Conservation (phyloP, 495 filamentous ascomycete species). For the Aspergillus diversus region DNA sequence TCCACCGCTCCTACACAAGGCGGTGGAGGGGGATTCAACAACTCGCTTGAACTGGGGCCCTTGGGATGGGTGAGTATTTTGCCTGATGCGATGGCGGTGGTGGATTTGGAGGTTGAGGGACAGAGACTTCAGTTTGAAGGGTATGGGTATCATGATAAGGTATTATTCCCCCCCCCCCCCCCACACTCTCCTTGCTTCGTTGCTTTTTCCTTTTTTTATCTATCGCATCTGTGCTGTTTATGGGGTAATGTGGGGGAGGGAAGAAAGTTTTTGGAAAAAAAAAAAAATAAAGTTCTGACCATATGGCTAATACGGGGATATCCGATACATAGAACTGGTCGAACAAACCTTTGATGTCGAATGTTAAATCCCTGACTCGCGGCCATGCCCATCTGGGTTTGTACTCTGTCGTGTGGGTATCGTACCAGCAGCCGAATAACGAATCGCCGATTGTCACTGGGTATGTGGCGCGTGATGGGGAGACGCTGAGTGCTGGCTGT, state of each 20-base stretch:
- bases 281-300: too few relatives aligned
- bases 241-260: too few relatives aligned
- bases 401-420: slow-evolving; percentile 44
- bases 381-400: slow-evolving; percentile 42
- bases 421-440: slow-evolving; percentile 29
- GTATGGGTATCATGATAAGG: slow-evolving; percentile 47
- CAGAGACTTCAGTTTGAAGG: slow-evolving; percentile 37
- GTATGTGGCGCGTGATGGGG: slow-evolving; percentile 35
- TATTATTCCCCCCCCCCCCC: slow-evolving; percentile 12
- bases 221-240: background rate
- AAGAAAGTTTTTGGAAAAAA: too few relatives aligned
- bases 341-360: slow-evolving; percentile 26
- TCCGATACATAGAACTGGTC: slow-evolving; percentile 13
- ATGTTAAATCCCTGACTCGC: slow-evolving; percentile 38
- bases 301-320: background rate
- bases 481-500: slow-evolving; percentile 26
- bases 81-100: slow-evolving; percentile 34
- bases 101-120: slow-evolving; percentile 35
- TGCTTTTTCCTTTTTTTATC: background rate
- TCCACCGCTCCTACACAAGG: background rate
- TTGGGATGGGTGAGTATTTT: slow-evolving; percentile 44
- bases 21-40: slow-evolving; percentile 7
- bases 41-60: slow-evolving; percentile 29
- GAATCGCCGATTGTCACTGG: slow-evolving; percentile 23
- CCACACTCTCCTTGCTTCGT: background rate